Evolutionary conservation across 2,329 filamentous ascomycete genomes (phyloP).

Genomic region (Penicillium oxalicum): DNA sequence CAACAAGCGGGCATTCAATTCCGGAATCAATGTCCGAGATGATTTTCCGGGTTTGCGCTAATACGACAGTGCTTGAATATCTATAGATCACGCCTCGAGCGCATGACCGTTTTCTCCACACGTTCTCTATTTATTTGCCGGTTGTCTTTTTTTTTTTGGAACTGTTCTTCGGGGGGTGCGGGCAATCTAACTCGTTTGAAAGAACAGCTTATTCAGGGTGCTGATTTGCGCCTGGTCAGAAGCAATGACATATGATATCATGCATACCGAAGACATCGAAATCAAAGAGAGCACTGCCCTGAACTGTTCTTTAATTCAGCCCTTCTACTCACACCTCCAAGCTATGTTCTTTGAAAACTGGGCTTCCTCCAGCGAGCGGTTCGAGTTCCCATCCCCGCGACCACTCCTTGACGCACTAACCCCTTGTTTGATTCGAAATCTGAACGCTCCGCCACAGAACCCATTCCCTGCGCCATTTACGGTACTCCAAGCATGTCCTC

Average conservation of each 20-base stretch:
- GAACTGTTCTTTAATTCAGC: too few species aligned
- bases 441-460: too few species aligned
- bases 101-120: not conserved
- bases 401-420: not conserved
- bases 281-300: not conserved
- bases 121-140: not conserved
- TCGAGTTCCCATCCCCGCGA: not conserved
- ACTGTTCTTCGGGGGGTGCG: not conserved
- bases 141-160: not conserved
- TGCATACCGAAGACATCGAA: not conserved
- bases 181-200: not conserved
- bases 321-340: too few species aligned
- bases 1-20: not conserved
- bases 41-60: not conserved
- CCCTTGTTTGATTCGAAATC: too few species aligned
- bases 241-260: slow-evolving; percentile 4
- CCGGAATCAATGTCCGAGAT: not conserved
- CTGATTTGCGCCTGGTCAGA: not conserved
- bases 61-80: not conserved
- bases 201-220: not conserved
- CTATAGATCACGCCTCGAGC: not conserved
- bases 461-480: too few species aligned
- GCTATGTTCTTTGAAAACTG: not conserved
- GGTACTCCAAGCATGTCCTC: slow-evolving; percentile 4
- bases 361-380: not conserved